A percentile compares a stretch with the other conserved stretches of the same genome.
phyloP scores from a whole-genome alignment of 208 protist species.

The Wallacemonas sp. region DNA sequence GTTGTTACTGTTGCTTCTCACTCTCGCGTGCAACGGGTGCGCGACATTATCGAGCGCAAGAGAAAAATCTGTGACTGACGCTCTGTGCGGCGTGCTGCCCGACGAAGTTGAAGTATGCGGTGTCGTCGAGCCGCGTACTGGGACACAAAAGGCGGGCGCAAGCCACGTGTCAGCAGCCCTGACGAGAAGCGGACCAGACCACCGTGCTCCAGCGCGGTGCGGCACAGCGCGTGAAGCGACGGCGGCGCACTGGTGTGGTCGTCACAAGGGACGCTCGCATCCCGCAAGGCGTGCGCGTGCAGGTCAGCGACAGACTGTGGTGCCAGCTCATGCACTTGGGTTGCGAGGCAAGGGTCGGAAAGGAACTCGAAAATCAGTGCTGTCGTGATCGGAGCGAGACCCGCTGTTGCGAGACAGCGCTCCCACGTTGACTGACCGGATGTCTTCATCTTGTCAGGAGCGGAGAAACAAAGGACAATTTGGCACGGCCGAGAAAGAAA shows the following conservation, averaged over 20 bases:
- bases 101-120: neutral
- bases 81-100: constrained; percentile 4
- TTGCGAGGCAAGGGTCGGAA: neutral
- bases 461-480: no score
- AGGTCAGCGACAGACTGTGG: neutral
- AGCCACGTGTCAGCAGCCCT: no score
- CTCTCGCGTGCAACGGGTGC: neutral
- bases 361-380: constrained; percentile 4
- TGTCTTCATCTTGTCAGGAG: neutral
- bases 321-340: neutral
- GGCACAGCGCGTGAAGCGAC: neutral
- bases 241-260: neutral
- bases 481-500: no score
- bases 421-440: no score
- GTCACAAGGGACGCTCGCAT: neutral
- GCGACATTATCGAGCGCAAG: neutral
- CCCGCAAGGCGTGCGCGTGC: neutral
- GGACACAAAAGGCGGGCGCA: no score
- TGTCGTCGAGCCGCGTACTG: neutral
- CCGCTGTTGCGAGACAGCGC: neutral
- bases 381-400: neutral
- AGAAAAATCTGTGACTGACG: constrained; percentile 1
- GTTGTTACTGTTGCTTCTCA: no score
- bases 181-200: no score
- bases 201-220: neutral